Evolutionary conservation across 495 filamentous ascomycete genomes (phyloP), one percentile per base, ranked within the genome.

Genomic region (Xylaria flabelliformis): DNA sequence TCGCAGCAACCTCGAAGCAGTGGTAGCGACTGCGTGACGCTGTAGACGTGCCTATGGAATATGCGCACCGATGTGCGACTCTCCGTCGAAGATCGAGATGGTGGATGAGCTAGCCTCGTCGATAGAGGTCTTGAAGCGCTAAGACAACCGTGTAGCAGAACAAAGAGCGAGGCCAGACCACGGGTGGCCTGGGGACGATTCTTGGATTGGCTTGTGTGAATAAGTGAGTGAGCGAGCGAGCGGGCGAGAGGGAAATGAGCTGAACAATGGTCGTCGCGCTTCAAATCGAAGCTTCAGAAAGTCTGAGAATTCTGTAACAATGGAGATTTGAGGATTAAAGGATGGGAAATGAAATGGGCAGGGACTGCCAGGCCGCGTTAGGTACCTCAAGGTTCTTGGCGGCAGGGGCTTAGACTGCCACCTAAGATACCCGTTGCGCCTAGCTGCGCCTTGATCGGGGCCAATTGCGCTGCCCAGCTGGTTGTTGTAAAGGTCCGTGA

Each of bases 271-370:
- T 65, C 26, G 63, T 48, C 63, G 12, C 3, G 3, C 3, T 9
- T 42, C 42, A 50, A 50, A 39, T 6, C 26, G 63, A 65, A n/a
- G 63, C 42, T 24, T 42, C 12, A 34, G 42, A 32, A n/a, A 48
- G n/a, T 32, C 53, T 29, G 53, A 6, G 48, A 46, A 48, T 26
- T 65, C 39, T 48, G 63, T 50, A 50, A 65, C 42, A 48, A 65
- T 65, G 63, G 15, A 50, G 42, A 48, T 65, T 50, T 65, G 24
- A 34, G 61, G 39, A 63, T 63, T 63, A 24, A 17, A 63, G 39
- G 61, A 65, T 13, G 63, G 63, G 63, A 65, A 50, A 65, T 65
- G 63, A 65, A 65, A 41, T 39, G 42, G 21, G 63, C 63, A 65
- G 42, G 63, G 39, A 65, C 53, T 58, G 53, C 26, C 53, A 56